Base-by-base conservation (phyloP, 2,329 filamentous ascomycete genomes). In the Fusarium sulawesiense region DNA sequence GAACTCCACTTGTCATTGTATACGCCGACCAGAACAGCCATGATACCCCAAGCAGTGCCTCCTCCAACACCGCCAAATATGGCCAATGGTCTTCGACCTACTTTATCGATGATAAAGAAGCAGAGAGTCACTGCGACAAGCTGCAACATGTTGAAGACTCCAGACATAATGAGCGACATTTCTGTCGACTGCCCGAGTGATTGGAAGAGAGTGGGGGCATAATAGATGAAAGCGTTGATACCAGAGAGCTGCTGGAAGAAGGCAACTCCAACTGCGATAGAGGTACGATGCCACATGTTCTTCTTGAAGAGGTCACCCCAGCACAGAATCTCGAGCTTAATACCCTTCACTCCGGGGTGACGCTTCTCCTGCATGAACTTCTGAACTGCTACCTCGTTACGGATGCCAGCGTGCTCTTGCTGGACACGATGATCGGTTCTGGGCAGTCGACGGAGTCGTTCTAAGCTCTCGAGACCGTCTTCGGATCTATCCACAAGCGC, bases 381-480 rank as follows among this genome's bases (percentile, higher is more conserved):
- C n/a, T 60, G 53, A 1, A 60, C 10, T 2, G 27, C 10, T 3
- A 58, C 42, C 34, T 60, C 57, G 4, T 58, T 48, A 4, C 34
- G 10, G 18, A 60, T 58, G 2, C 30, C 32, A 3, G 18, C 4
- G 27, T 60, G 57, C n/a, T 60, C 57, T 32, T 34, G 23, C 14
- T 48, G 78, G 0, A 88, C 79, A 16, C 83, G 77, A 3, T 74
- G 61, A 45, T 87, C 83, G 1, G 74, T 79, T 2, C 72, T 59
- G 0, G 84, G 81, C 2, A 86, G 78, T 14, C 78, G 75, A 3
- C 83, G 80, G 3, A 85, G 76, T 48, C 78, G 79, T 3, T 73
- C 73, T 0, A 86, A 75, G 2, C 76, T 75, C 6, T 74, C 25
- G 0, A 85, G 70, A 3, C 79, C 76, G 23, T 84, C 83, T 3